A percentile compares a stretch with the other conserved stretches of the same genome.
Conservation (phyloP, 1,139 yeast species). For the Yamadazyma atlantica region DNA sequence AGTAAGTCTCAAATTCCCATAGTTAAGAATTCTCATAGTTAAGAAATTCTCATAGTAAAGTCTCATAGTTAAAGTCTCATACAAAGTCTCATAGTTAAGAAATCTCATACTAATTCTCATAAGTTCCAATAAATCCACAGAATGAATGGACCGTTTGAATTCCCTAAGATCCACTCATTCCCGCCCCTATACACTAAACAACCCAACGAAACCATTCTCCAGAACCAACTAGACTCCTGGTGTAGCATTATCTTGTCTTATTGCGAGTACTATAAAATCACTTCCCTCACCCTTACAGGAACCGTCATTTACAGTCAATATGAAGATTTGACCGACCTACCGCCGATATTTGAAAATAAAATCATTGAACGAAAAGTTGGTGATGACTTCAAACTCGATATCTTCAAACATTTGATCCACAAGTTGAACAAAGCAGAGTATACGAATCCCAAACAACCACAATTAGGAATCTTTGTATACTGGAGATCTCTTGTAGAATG, state of each 20-base stretch:
- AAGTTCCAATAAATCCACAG: neutral
- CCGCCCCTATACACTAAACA: slow-evolving; percentile 94
- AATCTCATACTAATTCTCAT: neutral
- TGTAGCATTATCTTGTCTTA: slow-evolving; percentile 46
- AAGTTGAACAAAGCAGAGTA: slow-evolving; percentile 54
- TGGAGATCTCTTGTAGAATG: slow-evolving; percentile 79
- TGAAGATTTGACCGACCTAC: slow-evolving; percentile 22
- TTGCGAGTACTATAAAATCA: slow-evolving; percentile 56
- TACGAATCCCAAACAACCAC: slow-evolving; percentile 42
- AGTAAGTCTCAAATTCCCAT: neutral
- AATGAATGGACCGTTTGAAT: slow-evolving; percentile 25
- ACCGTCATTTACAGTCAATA: slow-evolving; percentile 27
- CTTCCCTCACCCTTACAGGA: slow-evolving; percentile 34
- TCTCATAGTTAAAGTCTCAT: too few relatives aligned
- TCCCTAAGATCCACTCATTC: slow-evolving; percentile 78
- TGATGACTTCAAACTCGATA: slow-evolving; percentile 52
- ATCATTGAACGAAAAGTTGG: slow-evolving; percentile 54
- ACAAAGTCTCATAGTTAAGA: neutral
- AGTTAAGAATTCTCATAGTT: neutral
- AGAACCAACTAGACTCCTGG: slow-evolving; percentile 64
- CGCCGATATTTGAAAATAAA: slow-evolving; percentile 48
- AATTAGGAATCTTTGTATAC: slow-evolving; percentile 52
- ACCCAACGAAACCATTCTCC: slow-evolving; percentile 76
- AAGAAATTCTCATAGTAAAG: neutral
- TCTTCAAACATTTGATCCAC: slow-evolving; percentile 58